Evolutionary conservation across 495 filamentous ascomycete genomes (phyloP).

Genomic region (Pseudomonodictys pantanalensis): DNA sequence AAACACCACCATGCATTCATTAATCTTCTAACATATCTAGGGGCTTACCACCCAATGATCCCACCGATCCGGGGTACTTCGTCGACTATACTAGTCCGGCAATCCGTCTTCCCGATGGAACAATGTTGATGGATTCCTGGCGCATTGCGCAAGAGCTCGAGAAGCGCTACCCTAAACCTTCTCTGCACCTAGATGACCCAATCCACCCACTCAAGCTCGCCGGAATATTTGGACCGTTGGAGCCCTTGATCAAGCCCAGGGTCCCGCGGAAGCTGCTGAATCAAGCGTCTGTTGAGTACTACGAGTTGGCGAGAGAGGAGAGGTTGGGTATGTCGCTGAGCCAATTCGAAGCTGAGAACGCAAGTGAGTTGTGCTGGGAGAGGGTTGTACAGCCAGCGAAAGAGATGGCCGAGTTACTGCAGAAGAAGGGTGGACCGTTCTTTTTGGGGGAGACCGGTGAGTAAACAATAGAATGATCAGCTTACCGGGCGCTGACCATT

Average conservation of each 20-base stretch:
- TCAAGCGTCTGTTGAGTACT: slow-evolving; percentile 46
- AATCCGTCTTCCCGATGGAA: slow-evolving; percentile 50
- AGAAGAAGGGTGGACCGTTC: slow-evolving; percentile 53
- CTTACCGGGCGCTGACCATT: slow-evolving; percentile 4
- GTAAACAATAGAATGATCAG: neutral
- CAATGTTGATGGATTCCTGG: slow-evolving; percentile 56
- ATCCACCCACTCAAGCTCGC: slow-evolving; percentile 39
- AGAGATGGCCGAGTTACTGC: slow-evolving; percentile 49
- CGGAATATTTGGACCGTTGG: slow-evolving; percentile 25
- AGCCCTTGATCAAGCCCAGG: slow-evolving; percentile 37
- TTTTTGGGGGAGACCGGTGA: slow-evolving; percentile 42
- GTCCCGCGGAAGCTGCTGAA: slow-evolving; percentile 45
- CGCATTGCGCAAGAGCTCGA: slow-evolving; percentile 55
- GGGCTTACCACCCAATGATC: slow-evolving; percentile 44
- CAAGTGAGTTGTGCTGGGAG: slow-evolving; percentile 45
- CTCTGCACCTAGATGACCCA: slow-evolving; percentile 51
- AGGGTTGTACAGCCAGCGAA: slow-evolving; percentile 39
- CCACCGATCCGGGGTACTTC: slow-evolving; percentile 23
- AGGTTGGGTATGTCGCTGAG: slow-evolving; percentile 47
- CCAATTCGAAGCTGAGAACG: slow-evolving; percentile 42
- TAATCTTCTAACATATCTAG: too few species aligned
- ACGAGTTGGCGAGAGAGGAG: slow-evolving; percentile 43
- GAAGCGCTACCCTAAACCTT: slow-evolving; percentile 50
- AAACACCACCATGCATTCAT: too few species aligned
- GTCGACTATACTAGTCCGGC: slow-evolving; percentile 54